phyloP scores from a whole-genome alignment of 1,139 yeast species.

The Geotrichum phurueaensis region DNA sequence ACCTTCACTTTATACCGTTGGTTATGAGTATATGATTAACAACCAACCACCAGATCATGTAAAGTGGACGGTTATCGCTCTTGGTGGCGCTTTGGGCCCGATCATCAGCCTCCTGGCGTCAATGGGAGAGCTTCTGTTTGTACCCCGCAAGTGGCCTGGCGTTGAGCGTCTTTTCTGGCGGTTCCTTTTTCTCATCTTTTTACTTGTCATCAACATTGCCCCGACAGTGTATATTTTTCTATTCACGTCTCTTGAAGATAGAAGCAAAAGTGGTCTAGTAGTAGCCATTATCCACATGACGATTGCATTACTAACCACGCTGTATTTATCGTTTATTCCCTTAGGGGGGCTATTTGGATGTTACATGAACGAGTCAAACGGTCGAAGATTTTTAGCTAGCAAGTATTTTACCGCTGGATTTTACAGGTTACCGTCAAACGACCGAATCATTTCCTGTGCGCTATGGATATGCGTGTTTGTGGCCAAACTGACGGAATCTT shows the following conservation, averaged over 20 bases:
- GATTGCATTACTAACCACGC: conserved; percentile 53
- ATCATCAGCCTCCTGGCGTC: conserved; percentile 58
- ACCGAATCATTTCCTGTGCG: conserved; percentile 51
- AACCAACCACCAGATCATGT: conserved; percentile 63
- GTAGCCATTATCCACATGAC: conserved; percentile 55
- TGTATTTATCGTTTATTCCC: conserved; percentile 58
- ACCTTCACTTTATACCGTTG: conserved; percentile 64
- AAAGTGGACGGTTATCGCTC: conserved; percentile 54
- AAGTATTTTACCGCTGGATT: conserved; percentile 47
- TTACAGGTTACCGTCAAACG: conserved; percentile 48
- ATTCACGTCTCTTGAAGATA: conserved; percentile 46
- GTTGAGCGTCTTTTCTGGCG: conserved; percentile 46
- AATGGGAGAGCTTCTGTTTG: conserved; percentile 55
- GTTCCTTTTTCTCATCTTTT: conserved; percentile 40
- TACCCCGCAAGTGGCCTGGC: conserved; percentile 69
- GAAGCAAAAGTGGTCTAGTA: conserved; percentile 45
- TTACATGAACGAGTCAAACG: conserved; percentile 31
- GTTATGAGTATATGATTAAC: conserved; percentile 52
- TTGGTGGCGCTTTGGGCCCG: conserved; percentile 70
- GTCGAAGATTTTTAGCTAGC: conserved; percentile 28
- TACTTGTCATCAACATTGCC: conserved; percentile 46
- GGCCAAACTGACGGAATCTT: conserved; percentile 75
- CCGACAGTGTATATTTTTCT: conserved; percentile 59
- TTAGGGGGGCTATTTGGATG: conserved; percentile 48
- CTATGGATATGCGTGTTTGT: conserved; percentile 66